Evolutionary conservation across 495 filamentous ascomycete genomes (phyloP).

Genomic region (Parachaetomium inaequale): DNA sequence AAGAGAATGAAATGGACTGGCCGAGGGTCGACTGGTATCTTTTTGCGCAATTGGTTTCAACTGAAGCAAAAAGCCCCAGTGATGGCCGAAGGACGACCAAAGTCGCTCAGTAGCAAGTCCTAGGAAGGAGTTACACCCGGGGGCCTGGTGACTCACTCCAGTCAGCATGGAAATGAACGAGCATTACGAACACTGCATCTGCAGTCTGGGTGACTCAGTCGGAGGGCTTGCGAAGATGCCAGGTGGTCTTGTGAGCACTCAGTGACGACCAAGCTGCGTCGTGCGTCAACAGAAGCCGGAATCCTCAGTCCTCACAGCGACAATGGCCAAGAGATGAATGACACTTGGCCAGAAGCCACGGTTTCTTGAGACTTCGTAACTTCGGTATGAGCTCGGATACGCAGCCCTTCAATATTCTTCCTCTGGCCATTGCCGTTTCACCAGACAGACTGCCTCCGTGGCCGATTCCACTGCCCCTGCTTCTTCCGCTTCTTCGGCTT

Average conservation of each 20-base stretch:
- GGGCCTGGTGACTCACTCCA: conserved; percentile 13
- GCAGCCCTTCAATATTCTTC: neutral
- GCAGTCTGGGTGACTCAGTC: no score
- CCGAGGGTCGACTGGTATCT: no score
- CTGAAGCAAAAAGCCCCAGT: neutral
- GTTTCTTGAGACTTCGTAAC: neutral
- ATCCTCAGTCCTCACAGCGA: no score
- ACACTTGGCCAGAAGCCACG: no score
- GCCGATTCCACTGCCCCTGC: conserved; percentile 17
- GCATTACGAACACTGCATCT: conserved; percentile 10
- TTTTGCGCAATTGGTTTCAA: neutral
- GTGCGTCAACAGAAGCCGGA: no score
- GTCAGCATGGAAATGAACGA: conserved; percentile 9
- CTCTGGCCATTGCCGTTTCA: no score
- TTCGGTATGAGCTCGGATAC: no score
- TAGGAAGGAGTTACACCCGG: neutral
- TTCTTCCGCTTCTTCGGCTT: conserved; percentile 31
- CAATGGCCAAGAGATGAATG: no score
- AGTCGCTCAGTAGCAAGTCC: conserved; percentile 14
- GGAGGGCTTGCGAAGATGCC: no score
- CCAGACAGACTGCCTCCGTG: conserved; percentile 26
- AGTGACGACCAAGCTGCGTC: no score
- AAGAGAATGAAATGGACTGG: neutral
- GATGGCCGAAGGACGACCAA: neutral
- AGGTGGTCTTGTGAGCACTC: no score